Conservation (phyloP, 257 asterid species). For the Solanum medicagineum region DNA sequence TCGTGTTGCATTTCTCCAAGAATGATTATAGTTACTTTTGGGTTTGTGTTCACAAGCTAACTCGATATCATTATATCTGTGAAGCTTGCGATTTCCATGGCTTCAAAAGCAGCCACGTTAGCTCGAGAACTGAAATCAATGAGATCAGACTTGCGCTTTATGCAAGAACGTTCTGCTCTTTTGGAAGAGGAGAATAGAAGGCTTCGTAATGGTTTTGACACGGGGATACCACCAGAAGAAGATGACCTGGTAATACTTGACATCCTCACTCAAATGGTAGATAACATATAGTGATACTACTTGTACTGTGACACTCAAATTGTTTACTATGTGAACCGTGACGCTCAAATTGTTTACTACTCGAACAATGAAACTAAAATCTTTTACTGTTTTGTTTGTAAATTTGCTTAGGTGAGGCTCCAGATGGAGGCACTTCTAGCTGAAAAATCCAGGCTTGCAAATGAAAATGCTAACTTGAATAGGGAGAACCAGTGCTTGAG, state of each 20-base stretch:
- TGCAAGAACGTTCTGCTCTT: slow-evolving; percentile 68
- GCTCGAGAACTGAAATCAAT: slow-evolving; percentile 74
- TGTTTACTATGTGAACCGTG: background rate
- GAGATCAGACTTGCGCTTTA: slow-evolving; percentile 54
- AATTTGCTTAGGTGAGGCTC: slow-evolving; percentile 59
- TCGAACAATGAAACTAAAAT: background rate
- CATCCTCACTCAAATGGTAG: background rate
- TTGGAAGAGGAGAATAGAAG: slow-evolving; percentile 80
- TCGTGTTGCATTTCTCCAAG: background rate
- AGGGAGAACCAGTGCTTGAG: slow-evolving; percentile 81
- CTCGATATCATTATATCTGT: background rate
- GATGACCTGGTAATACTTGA: slow-evolving; percentile 63
- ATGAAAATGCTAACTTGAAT: slow-evolving; percentile 68
- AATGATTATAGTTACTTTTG: background rate
- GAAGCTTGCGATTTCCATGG: slow-evolving; percentile 90
- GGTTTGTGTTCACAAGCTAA: background rate
- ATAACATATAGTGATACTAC: background rate
- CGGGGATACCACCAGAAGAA: slow-evolving; percentile 57
- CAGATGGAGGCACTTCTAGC: slow-evolving; percentile 88
- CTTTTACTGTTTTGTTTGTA: background rate
- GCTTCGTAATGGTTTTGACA: slow-evolving; percentile 50
- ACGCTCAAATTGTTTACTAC: background rate
- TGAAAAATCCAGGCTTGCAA: slow-evolving; percentile 80
- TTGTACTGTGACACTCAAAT: background rate
- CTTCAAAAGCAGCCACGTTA: slow-evolving; percentile 62